phyloP scores from a whole-genome alignment of 495 filamentous ascomycete species.

The Penicillium arizonense region DNA sequence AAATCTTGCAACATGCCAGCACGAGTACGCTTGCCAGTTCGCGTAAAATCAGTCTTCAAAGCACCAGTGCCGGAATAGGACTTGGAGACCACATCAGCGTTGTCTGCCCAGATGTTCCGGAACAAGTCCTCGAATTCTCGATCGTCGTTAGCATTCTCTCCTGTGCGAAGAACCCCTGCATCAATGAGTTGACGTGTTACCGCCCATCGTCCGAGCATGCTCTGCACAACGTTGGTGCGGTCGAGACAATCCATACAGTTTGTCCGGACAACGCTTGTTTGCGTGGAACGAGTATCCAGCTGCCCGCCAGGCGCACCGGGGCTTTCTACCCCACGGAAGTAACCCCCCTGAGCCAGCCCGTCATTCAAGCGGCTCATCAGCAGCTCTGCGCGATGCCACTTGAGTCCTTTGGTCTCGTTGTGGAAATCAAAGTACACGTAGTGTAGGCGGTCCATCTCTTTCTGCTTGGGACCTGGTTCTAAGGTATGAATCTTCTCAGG shows the following conservation, averaged over 20 bases:
- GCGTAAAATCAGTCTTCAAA: conserved; percentile 93
- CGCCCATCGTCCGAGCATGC: conserved; percentile 85
- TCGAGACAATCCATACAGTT: conserved; percentile 99
- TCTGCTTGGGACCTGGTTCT: conserved; percentile 58
- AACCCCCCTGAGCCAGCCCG: conserved; percentile 71
- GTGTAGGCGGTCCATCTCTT: conserved; percentile 77
- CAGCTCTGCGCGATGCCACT: conserved; percentile 88
- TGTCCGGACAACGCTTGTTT: conserved; percentile 86
- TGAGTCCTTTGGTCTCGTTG: conserved; percentile 89
- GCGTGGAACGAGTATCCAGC: conserved; percentile 73
- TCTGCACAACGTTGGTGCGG: conserved; percentile 96
- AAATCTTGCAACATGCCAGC: conserved; percentile 79
- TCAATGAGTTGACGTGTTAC: conserved; percentile 86
- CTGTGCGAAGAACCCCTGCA: conserved; percentile 67
- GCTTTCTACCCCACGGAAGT: conserved; percentile 89
- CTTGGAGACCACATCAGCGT: conserved; percentile 90
- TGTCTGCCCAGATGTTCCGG: conserved; percentile 97
- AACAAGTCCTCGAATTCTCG: conserved; percentile 79
- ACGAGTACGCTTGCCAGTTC: conserved; percentile 81
- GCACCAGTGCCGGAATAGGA: conserved; percentile 94
- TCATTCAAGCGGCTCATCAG: conserved; percentile 77
- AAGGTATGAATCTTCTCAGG: conserved; percentile 79
- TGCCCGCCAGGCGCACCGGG: conserved; percentile 66
- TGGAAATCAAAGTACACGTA: conserved; percentile 99
- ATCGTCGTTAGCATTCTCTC: conserved; percentile 70